Base-by-base conservation (phyloP, 2,329 filamentous ascomycete genomes). In the Aspergillus sojae region DNA sequence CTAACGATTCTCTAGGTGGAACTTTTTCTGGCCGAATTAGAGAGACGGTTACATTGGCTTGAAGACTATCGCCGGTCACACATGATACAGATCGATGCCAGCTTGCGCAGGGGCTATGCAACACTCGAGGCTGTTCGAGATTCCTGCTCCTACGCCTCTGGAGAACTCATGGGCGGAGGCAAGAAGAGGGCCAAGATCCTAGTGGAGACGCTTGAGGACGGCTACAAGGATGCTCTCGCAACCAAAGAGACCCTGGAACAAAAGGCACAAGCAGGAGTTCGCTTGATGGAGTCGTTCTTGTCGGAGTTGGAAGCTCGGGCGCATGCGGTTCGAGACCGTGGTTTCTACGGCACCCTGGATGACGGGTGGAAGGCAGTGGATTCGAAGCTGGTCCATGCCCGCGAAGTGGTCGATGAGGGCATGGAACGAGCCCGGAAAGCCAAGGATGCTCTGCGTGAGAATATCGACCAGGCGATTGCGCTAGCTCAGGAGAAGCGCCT, bases 171-270 rank as follows among this genome's bases (percentile, higher is more conserved):
- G 69, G 95, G 93, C 62, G 92, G 91, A 43, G 94, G 95, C 26
- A 89, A 92, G 58, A 88, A 92, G 67, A 87, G 93, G 65, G 88
- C 96, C 64, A 91, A 92, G 67, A 88, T 98, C 63, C 89, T 98
- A 81, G 93, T 99, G 39, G 94, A 98, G 71, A 97, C 93, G 0
- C 83, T 99, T 16, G 95, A 99, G 77, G 85, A 86, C 32, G 86
- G 92, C 67, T 99, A 97, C 78, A 90, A 96, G 66, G 92, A 95
- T 70, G 93, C 91, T 1, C 80, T 99, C 67, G 89, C 87, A 19
- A 91, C 91, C 2, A 93, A 94, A 67, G 94, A 92, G 74, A 94
- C 93, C 0, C 80, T 98, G 71, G 93, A 95, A 72, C 93, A 97
- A 71, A 98, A 98, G 81, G 93, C 94, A 3, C 88, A 92, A 65